Base-by-base conservation (phyloP, 2,329 filamentous ascomycete species). In the Stagonosporopsis tanaceti region DNA sequence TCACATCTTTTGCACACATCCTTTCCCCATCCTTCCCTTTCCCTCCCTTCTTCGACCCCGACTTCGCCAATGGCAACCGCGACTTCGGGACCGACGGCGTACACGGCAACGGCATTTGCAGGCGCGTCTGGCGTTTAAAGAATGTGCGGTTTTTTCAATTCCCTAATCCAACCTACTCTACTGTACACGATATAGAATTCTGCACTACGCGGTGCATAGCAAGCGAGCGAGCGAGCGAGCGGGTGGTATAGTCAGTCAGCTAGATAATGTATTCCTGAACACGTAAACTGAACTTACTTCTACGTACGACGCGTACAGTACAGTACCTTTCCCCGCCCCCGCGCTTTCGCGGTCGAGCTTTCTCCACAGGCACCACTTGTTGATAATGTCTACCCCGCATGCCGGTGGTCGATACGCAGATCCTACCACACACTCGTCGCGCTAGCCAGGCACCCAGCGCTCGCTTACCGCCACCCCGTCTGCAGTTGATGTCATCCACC, bases 401-500 rank as follows among this genome's bases (percentile, higher is more conserved):
- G 20, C 11, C 12, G 20, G 20, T 20, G 20, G 20, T 20, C 20
- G 20, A 47, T 44, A 45, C 27, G 15, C n/a, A 11, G 7, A 20
- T 20, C 24, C 30, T 28, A 28, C 25, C 48, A 45, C 25, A 20
- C 34, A 22, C 27, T 35, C 48, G 11, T 32, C 44, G 20, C 54
- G 44, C 54, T 53, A 57, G 48, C 41, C 48, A 53, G 54, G 54
- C 44, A 57, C 54, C 44, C 34, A 45, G n/a, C 39, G 25, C 45
- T 57, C 48, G 54, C 54, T 57, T 53, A 40, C 11, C 11, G n/a
- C 12, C 15, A 44, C 50, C 45, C 44, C 24, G 39, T 38, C 34
- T 25, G 48, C 38, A 41, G 27, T 14, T 57, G 54, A 57, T 47
- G 44, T 57, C 54, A 57, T 52, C 38, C 9, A 17, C 14, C 41